Evolutionary conservation across 2,329 filamentous ascomycete genomes (phyloP).

Genomic region (Ramichloridium luteum): DNA sequence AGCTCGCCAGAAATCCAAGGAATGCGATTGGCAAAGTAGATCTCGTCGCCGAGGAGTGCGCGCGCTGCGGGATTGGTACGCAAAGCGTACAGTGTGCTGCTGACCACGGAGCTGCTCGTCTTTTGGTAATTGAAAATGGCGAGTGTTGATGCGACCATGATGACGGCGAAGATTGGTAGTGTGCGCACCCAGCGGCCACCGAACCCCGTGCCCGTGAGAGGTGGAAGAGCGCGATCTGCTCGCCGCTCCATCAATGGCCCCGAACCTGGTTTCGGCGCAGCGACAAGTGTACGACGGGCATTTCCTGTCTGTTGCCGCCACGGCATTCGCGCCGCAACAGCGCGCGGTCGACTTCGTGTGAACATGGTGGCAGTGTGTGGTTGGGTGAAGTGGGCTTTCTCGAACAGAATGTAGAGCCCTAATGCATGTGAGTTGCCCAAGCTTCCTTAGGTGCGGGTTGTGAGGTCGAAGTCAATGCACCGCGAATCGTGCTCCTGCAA

Average conservation of each 20-base stretch:
- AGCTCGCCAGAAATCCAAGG: slow-evolving; percentile 51
- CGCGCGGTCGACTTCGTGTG: no score
- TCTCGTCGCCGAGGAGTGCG: slow-evolving; percentile 62
- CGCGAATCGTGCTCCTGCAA: no score
- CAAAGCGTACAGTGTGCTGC: slow-evolving; percentile 79
- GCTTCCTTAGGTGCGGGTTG: no score
- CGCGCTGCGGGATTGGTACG: slow-evolving; percentile 67
- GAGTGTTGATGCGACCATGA: slow-evolving; percentile 59
- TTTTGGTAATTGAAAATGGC: slow-evolving; percentile 99
- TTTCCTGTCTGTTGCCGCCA: no score
- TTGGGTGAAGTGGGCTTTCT: no score
- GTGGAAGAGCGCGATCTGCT: slow-evolving; percentile 41
- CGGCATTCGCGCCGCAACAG: no score
- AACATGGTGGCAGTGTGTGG: no score
- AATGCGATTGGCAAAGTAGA: slow-evolving; percentile 37
- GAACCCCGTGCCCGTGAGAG: slow-evolving; percentile 19
- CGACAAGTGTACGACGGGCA: slow-evolving; percentile 36
- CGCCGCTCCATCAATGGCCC: slow-evolving; percentile 42
- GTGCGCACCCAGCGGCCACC: slow-evolving; percentile 41
- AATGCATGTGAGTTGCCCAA: no score
- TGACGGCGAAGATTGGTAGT: slow-evolving; percentile 64
- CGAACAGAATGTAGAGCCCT: no score
- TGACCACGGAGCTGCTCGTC: slow-evolving; percentile 67
- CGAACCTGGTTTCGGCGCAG: slow-evolving; percentile 37
- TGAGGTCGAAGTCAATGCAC: no score